Evolutionary conservation across 352 stramenopile genomes (phyloP).

Genomic region (Nothophytophthora sp.): DNA sequence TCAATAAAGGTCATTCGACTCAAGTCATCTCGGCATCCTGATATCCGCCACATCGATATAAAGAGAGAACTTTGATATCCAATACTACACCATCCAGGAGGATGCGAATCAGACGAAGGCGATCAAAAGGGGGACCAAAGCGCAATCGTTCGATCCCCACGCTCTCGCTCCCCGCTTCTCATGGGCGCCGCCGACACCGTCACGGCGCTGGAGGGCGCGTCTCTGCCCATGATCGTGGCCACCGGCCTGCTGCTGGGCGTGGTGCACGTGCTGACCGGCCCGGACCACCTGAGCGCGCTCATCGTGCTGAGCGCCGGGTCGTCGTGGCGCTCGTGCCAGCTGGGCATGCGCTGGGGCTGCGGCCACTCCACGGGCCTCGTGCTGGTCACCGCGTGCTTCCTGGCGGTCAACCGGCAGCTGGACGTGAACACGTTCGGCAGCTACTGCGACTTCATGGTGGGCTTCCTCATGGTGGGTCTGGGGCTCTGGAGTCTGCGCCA

Average conservation of each 20-base stretch:
- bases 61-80: too few relatives aligned
- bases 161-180: too few relatives aligned
- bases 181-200: conserved; percentile 27
- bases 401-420: conserved; percentile 48
- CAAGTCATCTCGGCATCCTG: too few relatives aligned
- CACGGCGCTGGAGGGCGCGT: conserved; percentile 37
- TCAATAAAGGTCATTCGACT: too few relatives aligned
- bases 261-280: conserved; percentile 57
- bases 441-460: conserved; percentile 73
- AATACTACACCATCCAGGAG: too few relatives aligned
- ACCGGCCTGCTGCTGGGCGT: conserved; percentile 48
- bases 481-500: conserved; percentile 58
- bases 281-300: conserved; percentile 87
- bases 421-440: conserved; percentile 52
- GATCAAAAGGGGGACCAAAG: too few relatives aligned
- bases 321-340: conserved; percentile 68
- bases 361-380: conserved; percentile 86
- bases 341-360: conserved; percentile 89
- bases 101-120: too few relatives aligned
- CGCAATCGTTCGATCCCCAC: too few relatives aligned
- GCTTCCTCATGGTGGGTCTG: conserved; percentile 70
- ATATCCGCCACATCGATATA: too few relatives aligned
- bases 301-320: conserved; percentile 80
- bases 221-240: conserved; percentile 32
- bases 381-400: conserved; percentile 59